These are phyloP conservation scores for Clarireedia hainanense DNA, from an alignment of 2,329 filamentous ascomycete genomes.

Conservation along the genomic window DNA sequence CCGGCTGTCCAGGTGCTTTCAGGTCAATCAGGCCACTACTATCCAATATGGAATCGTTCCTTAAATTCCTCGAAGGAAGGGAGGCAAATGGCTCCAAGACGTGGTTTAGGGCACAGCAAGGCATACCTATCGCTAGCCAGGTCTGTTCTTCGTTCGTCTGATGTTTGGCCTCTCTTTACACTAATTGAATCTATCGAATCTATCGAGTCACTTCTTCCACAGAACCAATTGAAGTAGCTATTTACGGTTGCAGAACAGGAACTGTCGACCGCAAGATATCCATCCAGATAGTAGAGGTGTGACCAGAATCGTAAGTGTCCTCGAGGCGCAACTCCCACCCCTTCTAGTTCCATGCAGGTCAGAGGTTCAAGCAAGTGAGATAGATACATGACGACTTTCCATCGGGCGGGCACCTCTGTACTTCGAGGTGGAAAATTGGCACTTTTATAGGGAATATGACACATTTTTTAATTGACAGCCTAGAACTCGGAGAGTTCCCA, in stretches of 20 bases:
- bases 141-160: neutral
- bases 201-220: neutral
- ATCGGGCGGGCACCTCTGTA: neutral
- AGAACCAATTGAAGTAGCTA: neutral
- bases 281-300: neutral
- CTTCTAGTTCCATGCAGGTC: no score
- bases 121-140: neutral
- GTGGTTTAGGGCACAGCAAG: conserved; percentile 4
- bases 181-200: neutral
- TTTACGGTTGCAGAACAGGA: neutral
- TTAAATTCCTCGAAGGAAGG: neutral
- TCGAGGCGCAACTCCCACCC: neutral
- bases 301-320: neutral
- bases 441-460: no score
- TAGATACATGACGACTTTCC: no score
- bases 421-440: neutral
- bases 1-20: no score
- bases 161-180: neutral
- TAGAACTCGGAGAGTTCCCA: neutral
- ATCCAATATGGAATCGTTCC: neutral
- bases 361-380: no score
- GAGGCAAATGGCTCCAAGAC: neutral
- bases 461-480: neutral
- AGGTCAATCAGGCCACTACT: no score
- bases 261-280: no score